A percentile compares a stretch with the other conserved stretches of the same genome.
phyloP scores from a whole-genome alignment of 2,329 filamentous ascomycete species.

The Colletotrichum truncatum region DNA sequence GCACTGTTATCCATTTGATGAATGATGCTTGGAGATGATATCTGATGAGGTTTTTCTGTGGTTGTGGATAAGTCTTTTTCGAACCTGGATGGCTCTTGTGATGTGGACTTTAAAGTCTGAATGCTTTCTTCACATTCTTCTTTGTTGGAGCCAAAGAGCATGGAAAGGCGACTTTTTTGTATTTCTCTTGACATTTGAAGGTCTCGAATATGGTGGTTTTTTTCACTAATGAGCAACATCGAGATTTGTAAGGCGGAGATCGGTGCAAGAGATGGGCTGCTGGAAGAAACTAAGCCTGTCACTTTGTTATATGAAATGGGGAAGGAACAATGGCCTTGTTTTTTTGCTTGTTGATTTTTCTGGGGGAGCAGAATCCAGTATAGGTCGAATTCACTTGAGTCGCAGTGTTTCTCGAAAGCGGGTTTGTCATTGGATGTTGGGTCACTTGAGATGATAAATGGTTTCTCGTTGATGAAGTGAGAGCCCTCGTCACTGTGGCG shows the following conservation, averaged over 20 bases:
- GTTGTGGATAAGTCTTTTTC: background rate
- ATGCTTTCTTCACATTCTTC: background rate
- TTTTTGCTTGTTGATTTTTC: background rate
- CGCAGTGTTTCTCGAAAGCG: background rate
- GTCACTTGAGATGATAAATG: slow-evolving; percentile 30
- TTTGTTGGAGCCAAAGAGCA: background rate
- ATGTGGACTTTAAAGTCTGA: background rate
- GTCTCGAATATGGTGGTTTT: too few relatives aligned
- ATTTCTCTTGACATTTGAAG: too few relatives aligned
- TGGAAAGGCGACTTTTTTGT: slow-evolving; percentile 1
- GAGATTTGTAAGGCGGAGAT: background rate
- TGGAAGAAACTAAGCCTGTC: background rate
- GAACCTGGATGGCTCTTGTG: background rate
- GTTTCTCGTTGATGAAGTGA: slow-evolving; percentile 27
- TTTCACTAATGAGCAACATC: too few relatives aligned
- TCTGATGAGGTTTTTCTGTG: background rate
- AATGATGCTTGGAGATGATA: background rate
- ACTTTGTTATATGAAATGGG: background rate
- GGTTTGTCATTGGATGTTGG: background rate
- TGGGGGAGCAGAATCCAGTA: background rate
- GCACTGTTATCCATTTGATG: background rate
- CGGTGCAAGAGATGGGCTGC: too few relatives aligned
- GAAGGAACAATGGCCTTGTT: background rate
- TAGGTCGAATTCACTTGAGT: background rate
- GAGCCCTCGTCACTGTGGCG: background rate